Conservation (phyloP, 306 rosid genomes). For the Cercis canadensis region DNA sequence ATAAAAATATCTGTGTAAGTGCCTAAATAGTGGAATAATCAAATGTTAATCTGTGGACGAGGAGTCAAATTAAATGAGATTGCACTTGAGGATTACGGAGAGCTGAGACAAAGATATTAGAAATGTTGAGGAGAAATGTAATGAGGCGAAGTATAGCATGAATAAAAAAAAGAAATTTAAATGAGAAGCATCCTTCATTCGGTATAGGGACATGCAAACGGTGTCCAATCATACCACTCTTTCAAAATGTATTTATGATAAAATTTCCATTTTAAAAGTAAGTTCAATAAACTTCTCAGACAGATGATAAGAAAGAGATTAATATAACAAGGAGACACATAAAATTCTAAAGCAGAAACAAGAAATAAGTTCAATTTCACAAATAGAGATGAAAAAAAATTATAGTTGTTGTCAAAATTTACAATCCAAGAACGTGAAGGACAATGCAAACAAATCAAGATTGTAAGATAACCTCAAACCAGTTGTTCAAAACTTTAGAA, state of each 20-base stretch:
- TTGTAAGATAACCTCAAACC: conserved; percentile 82
- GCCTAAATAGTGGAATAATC: no score
- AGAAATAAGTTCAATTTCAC: conserved; percentile 16
- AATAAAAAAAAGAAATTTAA: background rate
- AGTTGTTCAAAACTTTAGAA: conserved; percentile 87
- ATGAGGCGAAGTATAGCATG: conserved; percentile 4
- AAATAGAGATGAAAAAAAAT: background rate
- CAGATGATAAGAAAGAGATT: conserved; percentile 11
- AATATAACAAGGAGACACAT: background rate
- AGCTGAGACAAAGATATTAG: background rate
- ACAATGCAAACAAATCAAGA: conserved; percentile 24
- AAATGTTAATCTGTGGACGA: no score
- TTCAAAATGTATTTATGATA: background rate
- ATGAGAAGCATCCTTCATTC: conserved; percentile 17
- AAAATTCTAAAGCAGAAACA: conserved; percentile 17
- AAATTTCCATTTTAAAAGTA: background rate
- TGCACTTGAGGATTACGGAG: background rate
- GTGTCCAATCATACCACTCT: conserved; percentile 1
- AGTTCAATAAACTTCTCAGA: conserved; percentile 14
- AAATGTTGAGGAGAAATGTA: background rate
- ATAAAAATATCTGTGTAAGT: no score
- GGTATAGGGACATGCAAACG: conserved; percentile 8
- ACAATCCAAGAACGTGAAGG: conserved; percentile 9
- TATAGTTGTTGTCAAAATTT: background rate
- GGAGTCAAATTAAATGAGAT: conserved; percentile 11